Percentiles rank a stretch among this genome's conserved stretches.
These are phyloP conservation scores for Claviceps citrina DNA, from an alignment of 2,329 filamentous ascomycete genomes.

Conservation along the genomic window DNA sequence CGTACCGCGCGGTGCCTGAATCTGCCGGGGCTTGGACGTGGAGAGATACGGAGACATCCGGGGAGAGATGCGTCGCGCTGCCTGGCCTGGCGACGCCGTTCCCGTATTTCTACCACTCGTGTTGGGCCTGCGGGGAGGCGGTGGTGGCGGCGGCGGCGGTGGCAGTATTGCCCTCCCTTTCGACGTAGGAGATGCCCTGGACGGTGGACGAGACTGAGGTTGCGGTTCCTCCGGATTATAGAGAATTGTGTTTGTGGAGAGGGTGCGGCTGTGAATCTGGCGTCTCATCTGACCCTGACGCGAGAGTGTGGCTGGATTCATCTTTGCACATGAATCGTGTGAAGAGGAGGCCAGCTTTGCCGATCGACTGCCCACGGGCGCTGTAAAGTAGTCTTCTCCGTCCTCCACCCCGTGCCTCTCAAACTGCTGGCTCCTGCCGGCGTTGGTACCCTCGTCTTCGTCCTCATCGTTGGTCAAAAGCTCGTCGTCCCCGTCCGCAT, in stretches of 20 bases:
- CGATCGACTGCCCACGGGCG: conserved; percentile 29
- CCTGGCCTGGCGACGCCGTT: conserved; percentile 17
- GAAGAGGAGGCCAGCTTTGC: conserved; percentile 22
- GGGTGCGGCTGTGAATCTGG: conserved; percentile 50
- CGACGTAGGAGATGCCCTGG: conserved; percentile 26
- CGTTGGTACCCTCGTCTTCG: conserved; percentile 35
- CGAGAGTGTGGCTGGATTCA: conserved; percentile 18
- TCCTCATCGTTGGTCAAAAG: conserved; percentile 68
- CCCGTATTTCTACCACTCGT: conserved; percentile 19
- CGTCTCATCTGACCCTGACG: conserved; percentile 20
- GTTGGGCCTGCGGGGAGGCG: conserved; percentile 20
- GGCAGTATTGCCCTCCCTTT: conserved; percentile 7
- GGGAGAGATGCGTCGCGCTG: conserved; percentile 29
- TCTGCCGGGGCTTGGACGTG: conserved; percentile 41
- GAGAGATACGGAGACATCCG: conserved; percentile 27
- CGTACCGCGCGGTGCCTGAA: conserved; percentile 29
- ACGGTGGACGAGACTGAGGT: conserved; percentile 23
- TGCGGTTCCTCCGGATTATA: conserved; percentile 51
- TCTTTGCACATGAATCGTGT: conserved; percentile 16
- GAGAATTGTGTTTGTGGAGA: conserved; percentile 71
- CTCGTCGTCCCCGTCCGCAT: conserved; percentile 82
- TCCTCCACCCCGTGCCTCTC: conserved; percentile 16
- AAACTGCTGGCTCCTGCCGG: conserved; percentile 18
- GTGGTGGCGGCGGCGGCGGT: neutral
- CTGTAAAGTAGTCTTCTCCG: conserved; percentile 38